Evolutionary conservation across 306 rosid genomes (phyloP), one percentile per base, ranked within the genome.

Genomic region (Oxytropis ochrocephala): DNA sequence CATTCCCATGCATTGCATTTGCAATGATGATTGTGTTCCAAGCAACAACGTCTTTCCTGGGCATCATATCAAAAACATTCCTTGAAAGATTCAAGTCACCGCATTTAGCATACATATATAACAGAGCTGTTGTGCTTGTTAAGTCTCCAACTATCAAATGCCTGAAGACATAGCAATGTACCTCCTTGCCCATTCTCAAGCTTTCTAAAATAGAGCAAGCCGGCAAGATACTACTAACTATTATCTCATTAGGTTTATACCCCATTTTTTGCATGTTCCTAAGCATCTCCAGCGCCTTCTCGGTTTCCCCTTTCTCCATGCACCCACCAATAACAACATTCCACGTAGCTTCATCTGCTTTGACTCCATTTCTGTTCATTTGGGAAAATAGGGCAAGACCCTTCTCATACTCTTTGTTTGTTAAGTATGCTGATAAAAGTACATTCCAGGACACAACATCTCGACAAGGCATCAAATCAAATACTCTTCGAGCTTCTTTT

Each of bases 1-100:
- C 87, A 65, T 83, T 73, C 52, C 86, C 90, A 52, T 83, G 84
- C 85, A 83, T 83, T 3, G 90, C 84, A 46, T 78, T 72, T 17
- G 82, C 82, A 72, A 86, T 69, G 49, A 86, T 86, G 74, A 86
- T 86, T 0, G 87, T 83, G 60, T 83, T 86, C 90, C 87, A 85
- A 39, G 90, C 82, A 64, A 82, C 72, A 27, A 80, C 75, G 70
- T 83, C 85, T 59, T 65, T 85, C 69, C 39, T 71, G 17, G 24
- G 74, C 69, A 82, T 82, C 83, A 75, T 65, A 46, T 58, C 55
- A 21, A 78, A 82, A 41, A 78, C 78, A 63, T 55, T 78, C 68
- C 43, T 65, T 29, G 83, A 69, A 61, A 78, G 82, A 68, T 80
- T 85, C 82, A 83, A 64, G 46, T 80, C 84, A 27, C 90, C 87